Base-by-base conservation (phyloP, 352 stramenopile genomes). In the Phytophthora hybrid region DNA sequence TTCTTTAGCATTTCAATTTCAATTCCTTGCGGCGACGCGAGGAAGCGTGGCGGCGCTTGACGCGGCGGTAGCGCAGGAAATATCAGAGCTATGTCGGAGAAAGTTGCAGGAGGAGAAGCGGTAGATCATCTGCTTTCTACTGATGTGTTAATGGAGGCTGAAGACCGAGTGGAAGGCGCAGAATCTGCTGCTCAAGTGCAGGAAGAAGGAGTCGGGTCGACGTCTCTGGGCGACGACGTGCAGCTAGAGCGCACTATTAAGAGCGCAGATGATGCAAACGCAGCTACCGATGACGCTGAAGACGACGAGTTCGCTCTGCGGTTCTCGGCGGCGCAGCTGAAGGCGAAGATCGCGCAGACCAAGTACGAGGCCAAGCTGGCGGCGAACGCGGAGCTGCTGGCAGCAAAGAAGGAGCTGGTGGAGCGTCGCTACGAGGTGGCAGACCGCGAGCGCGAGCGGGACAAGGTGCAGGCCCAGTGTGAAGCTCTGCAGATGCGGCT, bases 281-380 rank as follows among this genome's bases (percentile, higher is more conserved):
- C 18, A 39, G 32, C 44, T 52, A 10, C 10, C 1, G 19, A 56
- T 11, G 51, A 58, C 11, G 62, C 4, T 31, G 54, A 67, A 3
- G 61, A 72, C 9, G 49, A 76, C 23, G 73, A 83, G 26, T 81
- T 79, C 63, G 53, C 23, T 11, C 52, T 63, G 44, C 54, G 63
- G 14, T 88, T 88, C 55, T 91, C 85, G 7, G 59, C 54, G 21
- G 82, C 77, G 21, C 86, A 93, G 62, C 9, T 93, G 34, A 74
- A 81, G 32, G 76, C 70, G 29, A 87, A 87, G 54, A 69, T 88
- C 51, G 81, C 86, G 39, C 82, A 89, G 61, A 81, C 83, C 37
- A 86, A 84, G 10, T 68, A 88, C 6, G 84, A 92, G 49, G 66
- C 78, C 8, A 90, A 87, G 56, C 75, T 90, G 56, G 77, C 66